These are phyloP conservation scores for Emericellopsis terricola DNA, from an alignment of 495 filamentous ascomycete genomes.

Conservation along the genomic window DNA sequence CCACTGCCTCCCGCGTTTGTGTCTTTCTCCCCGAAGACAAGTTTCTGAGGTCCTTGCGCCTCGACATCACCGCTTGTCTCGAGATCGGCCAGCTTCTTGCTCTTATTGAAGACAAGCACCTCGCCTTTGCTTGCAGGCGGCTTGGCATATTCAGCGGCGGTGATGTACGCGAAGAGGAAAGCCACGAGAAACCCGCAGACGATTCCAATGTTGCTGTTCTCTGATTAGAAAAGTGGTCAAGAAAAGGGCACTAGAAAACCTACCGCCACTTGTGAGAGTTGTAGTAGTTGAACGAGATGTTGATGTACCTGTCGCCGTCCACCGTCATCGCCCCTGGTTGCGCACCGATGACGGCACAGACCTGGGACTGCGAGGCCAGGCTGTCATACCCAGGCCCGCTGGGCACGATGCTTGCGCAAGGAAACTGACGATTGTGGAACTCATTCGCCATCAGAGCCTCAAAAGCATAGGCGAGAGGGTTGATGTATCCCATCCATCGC, in stretches of 20 bases:
- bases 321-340: conserved; percentile 30
- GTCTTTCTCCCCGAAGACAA: too few relatives aligned
- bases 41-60: too few relatives aligned
- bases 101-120: conserved; percentile 64
- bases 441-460: conserved; percentile 53
- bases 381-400: conserved; percentile 47
- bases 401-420: conserved; percentile 29
- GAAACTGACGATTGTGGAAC: conserved; percentile 34
- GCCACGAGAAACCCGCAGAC: conserved; percentile 48
- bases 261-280: conserved; percentile 54
- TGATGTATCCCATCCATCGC: conserved; percentile 57
- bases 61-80: conserved; percentile 23
- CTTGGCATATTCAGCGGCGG: conserved; percentile 54
- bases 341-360: conserved; percentile 41
- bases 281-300: conserved; percentile 36
- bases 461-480: conserved; percentile 61
- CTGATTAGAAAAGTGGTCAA: too few relatives aligned
- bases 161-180: too few relatives aligned
- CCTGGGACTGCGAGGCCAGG: conserved; percentile 29
- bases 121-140: conserved; percentile 63
- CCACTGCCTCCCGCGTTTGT: too few relatives aligned
- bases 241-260: too few relatives aligned
- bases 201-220: conserved; percentile 71
- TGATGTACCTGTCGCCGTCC: conserved; percentile 40
- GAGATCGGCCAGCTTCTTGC: conserved; percentile 35